Evolutionary conservation across 768 basidiomycete genomes (phyloP).

Genomic region (Pisolithus tinctorius): DNA sequence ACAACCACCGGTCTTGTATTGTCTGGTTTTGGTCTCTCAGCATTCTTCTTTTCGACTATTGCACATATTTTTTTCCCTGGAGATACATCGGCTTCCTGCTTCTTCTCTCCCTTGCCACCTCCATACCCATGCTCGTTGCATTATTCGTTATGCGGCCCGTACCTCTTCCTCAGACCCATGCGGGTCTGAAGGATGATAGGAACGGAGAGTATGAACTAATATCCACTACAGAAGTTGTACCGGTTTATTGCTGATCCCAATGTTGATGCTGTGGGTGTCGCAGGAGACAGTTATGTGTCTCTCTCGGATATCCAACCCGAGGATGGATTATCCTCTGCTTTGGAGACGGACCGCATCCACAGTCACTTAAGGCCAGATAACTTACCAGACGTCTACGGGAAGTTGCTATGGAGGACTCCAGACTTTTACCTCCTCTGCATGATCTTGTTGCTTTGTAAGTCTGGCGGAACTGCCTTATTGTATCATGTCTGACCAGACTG

Average conservation of each 20-base stretch:
- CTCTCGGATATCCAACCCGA: background rate
- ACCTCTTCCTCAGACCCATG: slow-evolving; percentile 31
- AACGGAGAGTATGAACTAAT: background rate
- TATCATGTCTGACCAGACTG: background rate
- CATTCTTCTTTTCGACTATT: slow-evolving; percentile 76
- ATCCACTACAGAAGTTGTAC: background rate
- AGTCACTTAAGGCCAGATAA: slow-evolving; percentile 13
- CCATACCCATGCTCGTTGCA: slow-evolving; percentile 68
- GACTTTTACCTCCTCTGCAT: slow-evolving; percentile 63
- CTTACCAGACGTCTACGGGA: slow-evolving; percentile 48
- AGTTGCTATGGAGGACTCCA: slow-evolving; percentile 37
- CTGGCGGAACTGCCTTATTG: background rate
- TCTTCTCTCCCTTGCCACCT: slow-evolving; percentile 65
- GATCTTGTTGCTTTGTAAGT: slow-evolving; percentile 53
- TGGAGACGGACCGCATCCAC: background rate
- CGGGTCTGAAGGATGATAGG: slow-evolving; percentile 25
- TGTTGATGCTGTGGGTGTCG: background rate
- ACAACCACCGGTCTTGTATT: slow-evolving; percentile 67
- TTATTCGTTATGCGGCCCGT: slow-evolving; percentile 61
- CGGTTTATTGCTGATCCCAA: background rate
- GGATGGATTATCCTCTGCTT: background rate
- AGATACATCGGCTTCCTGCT: slow-evolving; percentile 70
- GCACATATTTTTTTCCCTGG: slow-evolving; percentile 65
- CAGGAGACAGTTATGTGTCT: background rate
- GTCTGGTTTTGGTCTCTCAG: slow-evolving; percentile 81